Base-by-base conservation (phyloP, 129 eudicot species). In the Tagetes patula region DNA sequence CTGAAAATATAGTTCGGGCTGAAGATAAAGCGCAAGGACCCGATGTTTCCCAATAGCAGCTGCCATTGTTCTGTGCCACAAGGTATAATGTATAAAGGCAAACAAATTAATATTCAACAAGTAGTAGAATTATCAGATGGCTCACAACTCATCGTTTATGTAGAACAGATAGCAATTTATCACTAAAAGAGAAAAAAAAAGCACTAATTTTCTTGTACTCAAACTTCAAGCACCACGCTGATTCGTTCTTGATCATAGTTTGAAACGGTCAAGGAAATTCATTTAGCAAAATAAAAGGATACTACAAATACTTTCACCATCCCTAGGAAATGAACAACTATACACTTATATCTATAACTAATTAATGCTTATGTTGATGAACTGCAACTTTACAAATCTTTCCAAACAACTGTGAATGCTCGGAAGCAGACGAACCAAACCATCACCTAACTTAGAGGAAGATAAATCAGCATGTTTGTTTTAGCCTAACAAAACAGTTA, bases 1-100 rank as follows among this genome's bases (percentile, higher is more conserved):
- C 37, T 65, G 74, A 67, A 81, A 69, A 62, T 71, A 49, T 20
- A 3, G 65, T 38, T 67, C 39, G 12, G 78, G 13, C 8, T 74
- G 77, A 70, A 65, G 63, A 32, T 80, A 67, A 56, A 41, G 14
- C 14, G 77, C 74, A 70, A 82, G 52, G 53, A 61, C 42, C 49
- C 77, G 79, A 12, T 47, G 69, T 66, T 77, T 83, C 2, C 54
- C 10, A 54, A 78, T 71, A 45, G 77, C 33, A 47, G 68, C 31
- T 42, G 69, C 39, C 92, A 87, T 87, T 3, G 75, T 56, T 74
- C 50, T 63, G 62, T 62, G 50, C 37, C 49, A 34, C 10, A 27
- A 73, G 48, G 48, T 3, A 61, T 36, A 14, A 31, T 64, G 70
- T 27, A 37, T 48, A 42, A 74, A 6, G 64, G 5, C 64, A 27